Evolutionary conservation across 371 early-diverging fungal genomes (phyloP), one percentile per base, ranked within the genome.

Genomic region (Saksenaea oblongispora): DNA sequence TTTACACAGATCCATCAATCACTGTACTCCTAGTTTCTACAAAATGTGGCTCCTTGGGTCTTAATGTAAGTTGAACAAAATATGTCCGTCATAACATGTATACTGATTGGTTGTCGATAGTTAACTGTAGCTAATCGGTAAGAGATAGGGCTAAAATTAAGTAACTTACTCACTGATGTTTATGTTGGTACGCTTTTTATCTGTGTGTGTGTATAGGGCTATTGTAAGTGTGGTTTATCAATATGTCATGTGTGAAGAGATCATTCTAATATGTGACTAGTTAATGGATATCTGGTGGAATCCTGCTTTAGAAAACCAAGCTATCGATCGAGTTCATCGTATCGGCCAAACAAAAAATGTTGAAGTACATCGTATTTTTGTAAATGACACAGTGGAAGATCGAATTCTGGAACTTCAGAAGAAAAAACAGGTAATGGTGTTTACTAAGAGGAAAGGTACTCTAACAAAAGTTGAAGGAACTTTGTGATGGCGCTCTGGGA

Each of bases 11-110:
- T 44, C 82, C 87, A 2, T 59, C 66, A 0, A 62, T 75, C 14
- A 73, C 73, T 0, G 79, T 92, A 0, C 73, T 93, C 67, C 70
- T 93, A 7, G 82, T 91, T 27, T 89, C 89, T 28, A 82, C 86
- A 5, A 85, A 82, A 56, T 79, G 80, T 39, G 84, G 84, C 3
- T 75, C 82, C 0, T 57, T 80, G 1, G 86, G 86, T 22, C 79
- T 98, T n/a, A 98, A 96, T 59, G 71, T 95, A 56, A 91, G 89
- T n/a, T 68, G 65, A 4, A 95, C 77, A 14, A 79, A 80, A 69
- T 36, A 26, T 17, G 72, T 72, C 66, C 51, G 66, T 63, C 11
- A 7, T 47, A 47, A 18, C 35, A 5, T 36, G 27, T 54, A 36
- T 36, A 37, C 13, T 34, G 3, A 27, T 13, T 51, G 27, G 9